phyloP scores from a whole-genome alignment of 2,329 filamentous ascomycete species.

The Chaetomiaceae sp. region DNA sequence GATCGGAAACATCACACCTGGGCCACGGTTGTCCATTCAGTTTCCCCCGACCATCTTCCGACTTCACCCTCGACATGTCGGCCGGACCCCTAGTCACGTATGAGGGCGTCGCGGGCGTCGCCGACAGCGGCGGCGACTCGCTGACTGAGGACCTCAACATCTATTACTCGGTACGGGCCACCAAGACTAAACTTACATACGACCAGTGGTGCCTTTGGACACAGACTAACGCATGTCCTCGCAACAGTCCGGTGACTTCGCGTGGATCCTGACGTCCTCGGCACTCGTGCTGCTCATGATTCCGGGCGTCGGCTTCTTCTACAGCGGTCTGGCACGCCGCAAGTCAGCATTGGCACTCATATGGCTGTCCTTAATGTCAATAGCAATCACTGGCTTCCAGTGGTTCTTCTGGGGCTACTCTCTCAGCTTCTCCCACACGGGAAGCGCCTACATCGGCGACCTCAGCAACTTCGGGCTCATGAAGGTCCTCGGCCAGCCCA shows the following conservation, averaged over 20 bases:
- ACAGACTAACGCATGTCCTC: not conserved
- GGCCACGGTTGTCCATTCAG: too few relatives aligned
- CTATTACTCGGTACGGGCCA: constrained; percentile 79
- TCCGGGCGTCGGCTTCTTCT: constrained; percentile 91
- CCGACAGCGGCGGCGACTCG: constrained; percentile 47
- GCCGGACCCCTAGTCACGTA: constrained; percentile 36
- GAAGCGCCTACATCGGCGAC: constrained; percentile 72
- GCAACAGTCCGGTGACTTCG: constrained; percentile 68
- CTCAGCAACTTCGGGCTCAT: constrained; percentile 77
- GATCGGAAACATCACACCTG: too few relatives aligned
- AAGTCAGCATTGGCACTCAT: constrained; percentile 86
- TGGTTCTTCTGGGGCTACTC: constrained; percentile 98
- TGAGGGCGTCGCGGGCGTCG: constrained; percentile 46
- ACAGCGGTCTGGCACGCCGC: constrained; percentile 80
- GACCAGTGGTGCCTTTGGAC: too few relatives aligned
- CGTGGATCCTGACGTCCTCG: constrained; percentile 71
- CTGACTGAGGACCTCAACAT: constrained; percentile 70
- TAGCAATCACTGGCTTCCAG: constrained; percentile 76
- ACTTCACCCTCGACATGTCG: constrained; percentile 29
- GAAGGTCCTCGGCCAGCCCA: constrained; percentile 70
- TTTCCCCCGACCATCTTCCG: too few relatives aligned
- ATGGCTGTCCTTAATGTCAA: constrained; percentile 77
- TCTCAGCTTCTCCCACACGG: constrained; percentile 74
- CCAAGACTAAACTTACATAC: too few relatives aligned
- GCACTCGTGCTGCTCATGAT: constrained; percentile 89